Evolutionary conservation across 176 grass and related monocot species (phyloP).

Genomic region (Triticum dicoccoides): DNA sequence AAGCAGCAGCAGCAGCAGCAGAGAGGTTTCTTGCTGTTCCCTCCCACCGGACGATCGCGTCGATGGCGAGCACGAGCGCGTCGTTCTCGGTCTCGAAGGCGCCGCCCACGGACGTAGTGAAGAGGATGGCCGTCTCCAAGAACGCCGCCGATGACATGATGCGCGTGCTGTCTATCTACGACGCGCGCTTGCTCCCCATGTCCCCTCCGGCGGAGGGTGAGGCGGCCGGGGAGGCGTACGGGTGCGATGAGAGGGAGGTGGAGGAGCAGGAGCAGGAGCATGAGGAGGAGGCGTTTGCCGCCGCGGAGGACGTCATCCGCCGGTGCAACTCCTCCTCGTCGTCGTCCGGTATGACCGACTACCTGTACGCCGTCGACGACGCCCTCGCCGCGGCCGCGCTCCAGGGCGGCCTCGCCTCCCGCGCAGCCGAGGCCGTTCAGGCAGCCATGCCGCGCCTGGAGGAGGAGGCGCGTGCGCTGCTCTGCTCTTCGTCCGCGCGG

Average conservation of each 20-base stretch:
- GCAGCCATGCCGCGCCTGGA: constrained; percentile 70
- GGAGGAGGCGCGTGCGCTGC: constrained; percentile 70
- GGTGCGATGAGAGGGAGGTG: not conserved
- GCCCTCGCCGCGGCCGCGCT: constrained; percentile 50
- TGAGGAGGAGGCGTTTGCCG: constrained; percentile 31
- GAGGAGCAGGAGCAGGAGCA: constrained; percentile 17
- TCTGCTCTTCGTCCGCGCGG: constrained; percentile 32
- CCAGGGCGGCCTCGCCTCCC: constrained; percentile 3
- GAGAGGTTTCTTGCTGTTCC: not conserved
- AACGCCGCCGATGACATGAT: constrained; percentile 96
- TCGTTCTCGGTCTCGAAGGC: not conserved
- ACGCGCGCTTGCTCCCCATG: constrained; percentile 36
- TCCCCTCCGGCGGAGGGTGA: not conserved
- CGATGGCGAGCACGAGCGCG: not conserved
- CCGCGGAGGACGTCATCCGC: constrained; percentile 37
- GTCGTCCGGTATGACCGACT: constrained; percentile 6
- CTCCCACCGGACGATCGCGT: not conserved
- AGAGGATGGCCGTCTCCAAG: constrained; percentile 56
- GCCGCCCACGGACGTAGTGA: not conserved
- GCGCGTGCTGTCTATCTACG: constrained; percentile 56
- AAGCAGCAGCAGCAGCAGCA: not conserved
- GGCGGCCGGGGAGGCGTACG: not conserved
- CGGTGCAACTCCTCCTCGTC: constrained; percentile 8
- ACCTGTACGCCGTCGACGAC: constrained; percentile 48
- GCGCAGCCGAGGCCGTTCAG: constrained; percentile 62